Base-by-base conservation (phyloP, 176 grass and related monocot genomes). In the Musa beccarii region DNA sequence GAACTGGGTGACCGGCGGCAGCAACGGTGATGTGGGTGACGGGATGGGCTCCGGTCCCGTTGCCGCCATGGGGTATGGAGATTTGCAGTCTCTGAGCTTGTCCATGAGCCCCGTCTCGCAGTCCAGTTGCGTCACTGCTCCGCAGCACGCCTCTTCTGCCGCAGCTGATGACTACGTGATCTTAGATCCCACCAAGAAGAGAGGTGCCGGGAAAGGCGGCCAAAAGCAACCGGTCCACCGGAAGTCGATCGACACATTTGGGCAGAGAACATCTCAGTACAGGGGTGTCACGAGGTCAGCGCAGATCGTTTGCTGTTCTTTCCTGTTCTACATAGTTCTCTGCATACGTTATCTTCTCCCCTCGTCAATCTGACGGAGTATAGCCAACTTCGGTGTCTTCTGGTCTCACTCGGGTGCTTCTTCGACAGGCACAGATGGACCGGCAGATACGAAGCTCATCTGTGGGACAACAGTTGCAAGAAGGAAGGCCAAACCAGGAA, bases 381-480 rank as follows among this genome's bases (percentile, higher is more conserved):
- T 53, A 3, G 29, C 29, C 29, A 29, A 29, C 29, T 29, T 29
- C 2, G 29, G 29, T 29, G 29, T 29, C 29, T 29, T 29, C 29
- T 3, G 29, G 2, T 29, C 29, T 43, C 34, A 43, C 34, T 6
- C 34, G 34, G 43, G 22, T 52, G 28, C 72, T 74, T 26, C 66
- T 59, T 72, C 86, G 56, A 89, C 83, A 99, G 96, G 84, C 96
- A 99, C 88, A 95, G 96, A 82, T 99, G 96, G 96, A 99, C 96
- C 68, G 96, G 96, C 71, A 95, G 96, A 85, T 99, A 99, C 73
- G 96, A 99, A 77, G 96, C 96, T 65, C 96, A 99, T 85, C 81
- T 99, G 69, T 99, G 96, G 96, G 96, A 99, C 81, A 99, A 92
- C 84, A 95, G 91, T 84, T 95, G 89, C 91, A 87, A 84, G 85